Evolutionary conservation across 345 rosid species (phyloP).

Genomic region (Schrenkiella parvula): DNA sequence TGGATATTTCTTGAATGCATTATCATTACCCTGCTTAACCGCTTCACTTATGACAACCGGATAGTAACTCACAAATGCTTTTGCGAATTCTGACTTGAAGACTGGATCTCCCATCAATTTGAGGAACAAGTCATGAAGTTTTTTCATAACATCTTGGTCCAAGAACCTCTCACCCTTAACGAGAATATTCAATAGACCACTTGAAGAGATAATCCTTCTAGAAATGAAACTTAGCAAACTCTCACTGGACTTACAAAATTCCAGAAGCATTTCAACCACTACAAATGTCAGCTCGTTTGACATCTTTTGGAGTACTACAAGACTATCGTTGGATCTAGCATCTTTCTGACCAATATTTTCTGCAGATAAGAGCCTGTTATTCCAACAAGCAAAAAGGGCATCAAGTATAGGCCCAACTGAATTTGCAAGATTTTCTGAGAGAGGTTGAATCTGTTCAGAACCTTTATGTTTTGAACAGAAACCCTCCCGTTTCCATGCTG

Average conservation of each 20-base stretch:
- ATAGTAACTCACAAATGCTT: conserved; percentile 72
- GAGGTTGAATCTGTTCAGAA: conserved; percentile 85
- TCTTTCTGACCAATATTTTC: conserved; percentile 41
- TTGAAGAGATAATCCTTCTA: conserved; percentile 48
- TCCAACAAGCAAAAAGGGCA: conserved; percentile 62
- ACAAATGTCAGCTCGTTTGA: conserved; percentile 65
- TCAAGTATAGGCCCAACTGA: conserved; percentile 78
- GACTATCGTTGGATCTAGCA: conserved; percentile 30
- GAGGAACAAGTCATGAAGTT: conserved; percentile 73
- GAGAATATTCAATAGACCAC: conserved; percentile 63
- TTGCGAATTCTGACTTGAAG: conserved; percentile 85
- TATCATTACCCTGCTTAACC: conserved; percentile 47
- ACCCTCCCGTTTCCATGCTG: conserved; percentile 94
- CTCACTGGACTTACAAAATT: conserved; percentile 73
- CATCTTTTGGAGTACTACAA: conserved; percentile 33
- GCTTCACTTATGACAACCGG: conserved; percentile 61
- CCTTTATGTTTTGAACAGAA: conserved; percentile 94
- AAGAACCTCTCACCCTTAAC: conserved; percentile 74
- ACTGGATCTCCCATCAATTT: conserved; percentile 84
- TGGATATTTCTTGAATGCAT: conserved; percentile 45
- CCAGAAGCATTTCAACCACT: conserved; percentile 77
- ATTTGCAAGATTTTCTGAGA: conserved; percentile 54
- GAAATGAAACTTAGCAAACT: conserved; percentile 90
- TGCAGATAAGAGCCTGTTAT: conserved; percentile 46
- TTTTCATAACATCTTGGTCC: conserved; percentile 41